These are phyloP conservation scores for Candida tallmaniae DNA, from an alignment of 805 yeast species.

Conservation along the genomic window DNA sequence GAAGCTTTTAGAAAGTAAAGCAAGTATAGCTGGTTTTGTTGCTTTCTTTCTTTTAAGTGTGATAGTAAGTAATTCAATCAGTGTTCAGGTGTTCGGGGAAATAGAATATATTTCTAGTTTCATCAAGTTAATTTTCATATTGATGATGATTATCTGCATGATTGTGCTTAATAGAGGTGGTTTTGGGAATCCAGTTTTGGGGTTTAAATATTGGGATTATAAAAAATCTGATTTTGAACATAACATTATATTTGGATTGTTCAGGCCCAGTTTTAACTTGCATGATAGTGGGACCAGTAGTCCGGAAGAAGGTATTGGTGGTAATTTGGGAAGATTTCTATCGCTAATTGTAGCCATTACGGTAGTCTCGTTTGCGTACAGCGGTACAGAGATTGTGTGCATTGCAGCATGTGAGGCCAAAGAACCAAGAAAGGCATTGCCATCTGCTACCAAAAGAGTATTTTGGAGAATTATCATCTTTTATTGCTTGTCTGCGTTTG, in stretches of 20 bases:
- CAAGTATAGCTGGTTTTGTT: conserved; percentile 59
- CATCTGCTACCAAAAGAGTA: conserved; percentile 70
- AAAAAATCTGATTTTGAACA: conserved; percentile 44
- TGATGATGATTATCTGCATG: conserved; percentile 57
- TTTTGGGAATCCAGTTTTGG: conserved; percentile 42
- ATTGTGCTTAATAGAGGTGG: conserved; percentile 61
- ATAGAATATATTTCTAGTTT: conserved; percentile 61
- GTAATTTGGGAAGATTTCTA: conserved; percentile 55
- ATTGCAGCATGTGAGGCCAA: conserved; percentile 85
- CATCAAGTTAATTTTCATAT: conserved; percentile 49
- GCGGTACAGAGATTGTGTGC: conserved; percentile 79
- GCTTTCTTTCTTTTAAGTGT: conserved; percentile 50
- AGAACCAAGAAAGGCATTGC: conserved; percentile 72
- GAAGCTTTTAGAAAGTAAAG: conserved; percentile 41
- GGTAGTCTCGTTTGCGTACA: conserved; percentile 69
- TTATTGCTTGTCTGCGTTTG: conserved; percentile 62
- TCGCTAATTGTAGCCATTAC: conserved; percentile 58
- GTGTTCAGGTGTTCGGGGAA: conserved; percentile 72
- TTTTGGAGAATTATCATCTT: conserved; percentile 66
- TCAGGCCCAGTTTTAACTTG: conserved; percentile 68
- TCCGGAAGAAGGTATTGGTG: conserved; percentile 52
- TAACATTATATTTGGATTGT: conserved; percentile 59
- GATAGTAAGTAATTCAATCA: conserved; percentile 51
- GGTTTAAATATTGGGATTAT: conserved; percentile 67
- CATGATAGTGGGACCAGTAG: conserved; percentile 48